Conservation (phyloP, 768 basidiomycete genomes). For the Pleurotus djamor region DNA sequence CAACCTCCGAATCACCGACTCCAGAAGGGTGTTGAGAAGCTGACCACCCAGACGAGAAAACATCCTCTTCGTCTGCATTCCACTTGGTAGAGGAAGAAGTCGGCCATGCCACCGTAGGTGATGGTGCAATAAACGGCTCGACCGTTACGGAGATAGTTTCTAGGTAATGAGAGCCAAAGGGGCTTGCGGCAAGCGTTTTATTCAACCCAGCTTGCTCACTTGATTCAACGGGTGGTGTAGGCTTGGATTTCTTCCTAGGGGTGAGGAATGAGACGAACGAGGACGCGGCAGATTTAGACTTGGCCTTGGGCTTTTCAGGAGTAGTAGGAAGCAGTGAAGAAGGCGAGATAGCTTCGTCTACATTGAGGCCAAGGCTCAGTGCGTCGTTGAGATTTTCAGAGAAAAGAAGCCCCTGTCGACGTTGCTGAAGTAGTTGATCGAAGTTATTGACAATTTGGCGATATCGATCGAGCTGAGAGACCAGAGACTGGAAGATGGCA, state of each 20-base stretch:
- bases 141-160: constrained; percentile 70
- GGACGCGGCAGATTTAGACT: constrained; percentile 42
- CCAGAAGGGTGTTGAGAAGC: constrained; percentile 17
- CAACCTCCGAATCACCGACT: constrained; percentile 20
- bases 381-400: constrained; percentile 93
- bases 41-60: constrained; percentile 48
- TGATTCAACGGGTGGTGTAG: constrained; percentile 34
- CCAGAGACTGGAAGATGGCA: constrained; percentile 76
- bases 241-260: constrained; percentile 61
- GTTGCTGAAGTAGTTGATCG: constrained; percentile 80
- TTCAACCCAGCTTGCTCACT: constrained; percentile 37
- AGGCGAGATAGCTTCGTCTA: constrained; percentile 42
- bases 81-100: constrained; percentile 53
- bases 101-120: constrained; percentile 65
- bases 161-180: constrained; percentile 85
- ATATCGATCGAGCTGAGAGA: constrained; percentile 80
- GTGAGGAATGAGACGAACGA: constrained; percentile 78
- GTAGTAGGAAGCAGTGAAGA: constrained; percentile 14
- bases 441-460: constrained; percentile 74
- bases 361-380: constrained; percentile 68
- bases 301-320: constrained; percentile 45
- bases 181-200: constrained; percentile 59
- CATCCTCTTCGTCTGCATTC: constrained; percentile 67
- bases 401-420: constrained; percentile 87
- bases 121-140: constrained; percentile 64